These are phyloP conservation scores for Grigorovia transvaalensis DNA, from an alignment of 805 yeast species.

Conservation along the genomic window DNA sequence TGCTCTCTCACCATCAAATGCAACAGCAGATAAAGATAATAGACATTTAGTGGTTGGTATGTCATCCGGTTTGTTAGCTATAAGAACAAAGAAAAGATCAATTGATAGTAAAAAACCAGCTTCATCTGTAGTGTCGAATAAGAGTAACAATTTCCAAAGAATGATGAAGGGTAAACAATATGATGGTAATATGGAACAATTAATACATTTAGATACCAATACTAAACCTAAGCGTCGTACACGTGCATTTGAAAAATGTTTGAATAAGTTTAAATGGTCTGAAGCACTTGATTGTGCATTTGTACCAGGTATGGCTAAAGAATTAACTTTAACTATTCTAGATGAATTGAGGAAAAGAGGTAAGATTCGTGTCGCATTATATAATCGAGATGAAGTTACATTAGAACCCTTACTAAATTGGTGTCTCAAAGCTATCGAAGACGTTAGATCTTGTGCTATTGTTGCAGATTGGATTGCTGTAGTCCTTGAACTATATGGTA, in stretches of 20 bases:
- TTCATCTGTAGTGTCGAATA: conserved; percentile 5
- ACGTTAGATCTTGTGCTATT: conserved; percentile 51
- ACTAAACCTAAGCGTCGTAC: conserved; percentile 50
- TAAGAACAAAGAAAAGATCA: conserved; percentile 72
- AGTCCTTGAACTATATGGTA: conserved; percentile 62
- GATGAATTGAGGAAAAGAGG: conserved; percentile 84
- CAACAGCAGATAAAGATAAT: conserved; percentile 23
- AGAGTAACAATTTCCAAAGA: conserved; percentile 56
- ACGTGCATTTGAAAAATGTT: conserved; percentile 70
- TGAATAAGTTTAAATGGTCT: conserved; percentile 82
- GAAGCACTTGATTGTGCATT: conserved; percentile 89
- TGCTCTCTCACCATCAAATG: conserved; percentile 65
- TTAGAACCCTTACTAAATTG: conserved; percentile 81
- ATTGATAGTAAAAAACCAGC: conserved; percentile 23
- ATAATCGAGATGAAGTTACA: conserved; percentile 75
- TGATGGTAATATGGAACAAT: conserved; percentile 78
- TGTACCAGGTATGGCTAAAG: conserved; percentile 65
- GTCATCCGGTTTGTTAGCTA: conserved; percentile 77
- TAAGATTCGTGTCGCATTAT: conserved; percentile 69
- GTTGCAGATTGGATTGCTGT: conserved; percentile 70
- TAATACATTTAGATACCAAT: conserved; percentile 49
- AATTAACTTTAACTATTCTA: conserved; percentile 69
- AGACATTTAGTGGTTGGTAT: conserved; percentile 90
- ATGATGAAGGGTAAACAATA: conserved; percentile 89
- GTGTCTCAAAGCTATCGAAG: conserved; percentile 69